A percentile compares a stretch with the other conserved stretches of the same genome.
Evolutionary conservation across 2,329 filamentous ascomycete genomes (phyloP).

Genomic region (Hypoxylon sp.): DNA sequence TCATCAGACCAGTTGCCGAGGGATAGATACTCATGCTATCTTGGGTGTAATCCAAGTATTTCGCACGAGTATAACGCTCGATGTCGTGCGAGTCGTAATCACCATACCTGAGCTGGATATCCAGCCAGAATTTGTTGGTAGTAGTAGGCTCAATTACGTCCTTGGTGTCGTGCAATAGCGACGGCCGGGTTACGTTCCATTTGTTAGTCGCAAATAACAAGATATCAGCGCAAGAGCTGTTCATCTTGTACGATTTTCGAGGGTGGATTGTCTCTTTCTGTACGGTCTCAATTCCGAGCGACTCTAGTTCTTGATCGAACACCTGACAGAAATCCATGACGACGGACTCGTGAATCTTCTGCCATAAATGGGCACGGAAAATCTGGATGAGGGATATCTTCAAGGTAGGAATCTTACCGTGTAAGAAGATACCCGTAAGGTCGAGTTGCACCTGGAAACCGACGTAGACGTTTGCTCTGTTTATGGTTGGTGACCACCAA

Average conservation of each 20-base stretch:
- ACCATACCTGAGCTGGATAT: conserved; percentile 95
- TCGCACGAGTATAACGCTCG: conserved; percentile 95
- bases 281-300: conserved; percentile 94
- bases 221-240: conserved; percentile 98
- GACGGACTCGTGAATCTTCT: conserved; percentile 99
- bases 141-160: conserved; percentile 94
- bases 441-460: conserved; percentile 99
- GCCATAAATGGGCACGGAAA: conserved; percentile 99
- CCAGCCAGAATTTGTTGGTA: conserved; percentile 99
- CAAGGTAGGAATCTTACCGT: conserved; percentile 97
- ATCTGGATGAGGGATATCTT: conserved; percentile 99
- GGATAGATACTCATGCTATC: conserved; percentile 99
- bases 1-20: conserved; percentile 96
- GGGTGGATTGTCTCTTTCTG: conserved; percentile 99
- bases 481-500: conserved; percentile 97
- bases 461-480: conserved; percentile 96
- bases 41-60: conserved; percentile 98
- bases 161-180: conserved; percentile 94
- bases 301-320: conserved; percentile 96
- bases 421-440: conserved; percentile 97
- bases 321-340: conserved; percentile 99
- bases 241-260: conserved; percentile 99
- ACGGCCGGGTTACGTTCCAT: conserved; percentile 97
- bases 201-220: conserved; percentile 97
- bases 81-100: conserved; percentile 99